Percentiles rank a stretch among this genome's conserved stretches.
Evolutionary conservation across 129 eudicot species (phyloP).

Genomic region (Saposhnikovia divaricata): DNA sequence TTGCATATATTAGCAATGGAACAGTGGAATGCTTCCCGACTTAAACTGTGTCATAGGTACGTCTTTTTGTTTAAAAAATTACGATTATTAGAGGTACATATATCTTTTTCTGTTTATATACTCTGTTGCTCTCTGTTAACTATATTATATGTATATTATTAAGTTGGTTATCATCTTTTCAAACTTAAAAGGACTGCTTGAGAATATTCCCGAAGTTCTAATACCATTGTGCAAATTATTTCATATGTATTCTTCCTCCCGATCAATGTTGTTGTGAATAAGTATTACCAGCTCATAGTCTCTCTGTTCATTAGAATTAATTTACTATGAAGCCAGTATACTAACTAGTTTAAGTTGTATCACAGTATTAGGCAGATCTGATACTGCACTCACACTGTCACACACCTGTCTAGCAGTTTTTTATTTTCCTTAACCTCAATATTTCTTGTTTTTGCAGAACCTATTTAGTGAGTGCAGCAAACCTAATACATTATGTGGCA

Average conservation of each 20-base stretch:
- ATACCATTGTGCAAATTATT: background rate
- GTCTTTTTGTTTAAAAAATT: conserved; percentile 11
- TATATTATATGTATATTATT: background rate
- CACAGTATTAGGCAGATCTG: background rate
- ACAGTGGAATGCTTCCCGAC: conserved; percentile 64
- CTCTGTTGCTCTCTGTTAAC: background rate
- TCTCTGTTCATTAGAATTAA: background rate
- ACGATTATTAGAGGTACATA: background rate
- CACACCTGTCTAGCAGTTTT: background rate
- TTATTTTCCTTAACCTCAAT: background rate
- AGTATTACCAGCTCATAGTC: background rate
- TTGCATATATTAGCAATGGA: conserved; percentile 73
- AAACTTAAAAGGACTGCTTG: background rate
- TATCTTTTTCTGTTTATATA: background rate
- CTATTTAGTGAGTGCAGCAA: conserved; percentile 42
- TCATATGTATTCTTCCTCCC: background rate
- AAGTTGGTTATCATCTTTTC: background rate
- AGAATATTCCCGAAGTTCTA: background rate
- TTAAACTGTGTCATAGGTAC: conserved; percentile 50
- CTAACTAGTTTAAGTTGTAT: background rate
- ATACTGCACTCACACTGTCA: background rate
- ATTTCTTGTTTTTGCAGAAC: conserved; percentile 42
- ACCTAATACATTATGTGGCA: conserved; percentile 68
- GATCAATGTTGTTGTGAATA: background rate
- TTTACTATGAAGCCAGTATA: background rate